Conservation (phyloP, 768 basidiomycete genomes). For the Russula lepida region DNA sequence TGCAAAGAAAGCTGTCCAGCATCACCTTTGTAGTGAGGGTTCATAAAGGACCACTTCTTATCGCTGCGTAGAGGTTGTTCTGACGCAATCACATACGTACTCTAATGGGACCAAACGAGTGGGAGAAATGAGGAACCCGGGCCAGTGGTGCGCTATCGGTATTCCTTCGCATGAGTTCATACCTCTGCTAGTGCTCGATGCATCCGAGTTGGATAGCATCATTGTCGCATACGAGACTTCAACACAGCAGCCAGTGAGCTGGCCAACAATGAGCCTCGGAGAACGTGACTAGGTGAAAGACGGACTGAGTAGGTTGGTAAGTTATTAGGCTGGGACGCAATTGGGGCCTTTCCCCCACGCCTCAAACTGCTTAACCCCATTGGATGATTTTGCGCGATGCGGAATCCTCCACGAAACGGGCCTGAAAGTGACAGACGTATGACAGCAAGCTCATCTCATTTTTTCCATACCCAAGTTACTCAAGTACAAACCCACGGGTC, state of each 20-base stretch:
- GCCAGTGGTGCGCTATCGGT: background rate
- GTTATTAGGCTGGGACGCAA: background rate
- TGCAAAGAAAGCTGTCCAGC: slow-evolving; percentile 32
- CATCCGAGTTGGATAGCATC: background rate
- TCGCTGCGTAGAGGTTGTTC: background rate
- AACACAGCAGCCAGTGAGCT: background rate
- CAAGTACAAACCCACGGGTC: background rate
- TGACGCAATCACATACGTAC: too few species aligned
- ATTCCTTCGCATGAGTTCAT: background rate
- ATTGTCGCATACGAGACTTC: background rate
- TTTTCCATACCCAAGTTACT: background rate
- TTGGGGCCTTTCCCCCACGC: background rate
- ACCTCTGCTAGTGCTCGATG: background rate
- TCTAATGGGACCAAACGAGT: too few species aligned
- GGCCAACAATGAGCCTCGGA: background rate
- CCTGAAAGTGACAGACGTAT: background rate
- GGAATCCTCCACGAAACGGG: background rate
- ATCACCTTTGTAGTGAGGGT: too few species aligned
- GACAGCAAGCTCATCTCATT: background rate
- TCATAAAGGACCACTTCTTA: background rate
- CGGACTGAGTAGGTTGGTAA: background rate
- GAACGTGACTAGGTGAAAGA: background rate
- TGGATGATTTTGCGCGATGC: background rate
- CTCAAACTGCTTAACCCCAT: background rate
- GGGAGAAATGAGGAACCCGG: too few species aligned